Conservation (phyloP, 495 filamentous ascomycete genomes). For the Penicillium dipodomyicola region DNA sequence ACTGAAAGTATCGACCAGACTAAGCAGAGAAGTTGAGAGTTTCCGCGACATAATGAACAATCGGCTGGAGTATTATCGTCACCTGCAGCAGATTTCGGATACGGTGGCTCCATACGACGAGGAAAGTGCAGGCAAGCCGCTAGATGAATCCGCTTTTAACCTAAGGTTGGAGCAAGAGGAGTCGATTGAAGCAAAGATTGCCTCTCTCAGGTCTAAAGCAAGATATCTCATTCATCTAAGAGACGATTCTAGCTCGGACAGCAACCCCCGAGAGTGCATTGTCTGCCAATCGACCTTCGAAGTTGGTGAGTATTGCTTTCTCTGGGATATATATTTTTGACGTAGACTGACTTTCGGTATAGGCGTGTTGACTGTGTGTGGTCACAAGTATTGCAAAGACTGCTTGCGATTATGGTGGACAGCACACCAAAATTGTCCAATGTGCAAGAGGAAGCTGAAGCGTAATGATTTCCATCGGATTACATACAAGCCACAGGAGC, state of each 20-base stretch:
- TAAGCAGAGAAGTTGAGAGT: constrained; percentile 72
- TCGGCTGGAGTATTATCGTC: constrained; percentile 82
- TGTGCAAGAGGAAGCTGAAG: constrained; percentile 69
- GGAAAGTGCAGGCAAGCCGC: constrained; percentile 46
- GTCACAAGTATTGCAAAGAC: constrained; percentile 84
- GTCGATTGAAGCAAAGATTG: constrained; percentile 51
- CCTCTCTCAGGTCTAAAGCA: constrained; percentile 61
- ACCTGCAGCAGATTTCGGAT: constrained; percentile 85
- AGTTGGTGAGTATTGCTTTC: constrained; percentile 51
- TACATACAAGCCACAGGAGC: constrained; percentile 71
- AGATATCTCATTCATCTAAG: constrained; percentile 66
- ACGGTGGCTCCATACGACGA: constrained; percentile 71
- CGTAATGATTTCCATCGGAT: constrained; percentile 72
- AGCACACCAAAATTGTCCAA: constrained; percentile 63
- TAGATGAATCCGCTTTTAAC: constrained; percentile 38
- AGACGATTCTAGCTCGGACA: constrained; percentile 55
- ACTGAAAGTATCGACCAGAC: constrained; percentile 53
- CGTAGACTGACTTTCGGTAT: constrained; percentile 11
- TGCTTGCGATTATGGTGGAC: constrained; percentile 78
- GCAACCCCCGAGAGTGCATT: constrained; percentile 63
- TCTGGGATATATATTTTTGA: not conserved
- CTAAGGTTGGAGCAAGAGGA: constrained; percentile 48
- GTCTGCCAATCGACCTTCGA: constrained; percentile 76
- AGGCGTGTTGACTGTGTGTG: constrained; percentile 80
- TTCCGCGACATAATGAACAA: constrained; percentile 78